Evolutionary conservation across 768 basidiomycete species (phyloP), one percentile per base, ranked within the genome.

Genomic region (Obba rivulosa): DNA sequence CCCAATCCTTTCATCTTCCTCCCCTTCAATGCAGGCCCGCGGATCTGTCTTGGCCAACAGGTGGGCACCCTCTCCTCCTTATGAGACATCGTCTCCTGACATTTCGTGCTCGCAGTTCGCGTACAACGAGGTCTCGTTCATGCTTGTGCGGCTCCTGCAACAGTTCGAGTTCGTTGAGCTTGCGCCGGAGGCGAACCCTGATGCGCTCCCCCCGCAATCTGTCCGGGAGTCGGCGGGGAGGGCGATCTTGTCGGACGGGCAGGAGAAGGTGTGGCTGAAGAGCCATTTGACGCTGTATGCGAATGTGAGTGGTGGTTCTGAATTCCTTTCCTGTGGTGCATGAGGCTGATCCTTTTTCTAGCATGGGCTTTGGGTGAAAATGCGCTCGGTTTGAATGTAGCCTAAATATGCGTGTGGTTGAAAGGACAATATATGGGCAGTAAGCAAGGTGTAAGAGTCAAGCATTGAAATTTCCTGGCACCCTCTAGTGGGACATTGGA

Each of bases 111-210:
- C 37, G 23, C 47, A 82, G 75, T 83, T 83, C 57, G 83, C 83
- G 4, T 85, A 84, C 62, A 72, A 82, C 51, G 80, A 84, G 56
- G 64, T 72, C 1, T 81, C 81, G 3, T 85, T 80, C 62, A 75
- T 83, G 66, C 73, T 85, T 41, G 68, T 78, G 28, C 75, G 80
- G 13, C 65, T 85, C 13, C 61, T 84, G 8, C 83, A 85, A 57
- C 60, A 61, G 11, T 81, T 81, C 61, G 70, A 71, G 9, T 54
- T 55, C 3, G 62, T 85, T 41, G 52, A 62, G 8, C 67, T 80
- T 17, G 74, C 71, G 2, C 64, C 61, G 11, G 74, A 72, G 0
- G 78, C 78, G 47, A 69, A 73, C 2, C 62, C 68, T 18, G 62
- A 49, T 8, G 69, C 70, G 8, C 60, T 61, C 21, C 71, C 78